phyloP scores from a whole-genome alignment of 1,139 yeast genomes.

The Nematodospora anomalae region DNA sequence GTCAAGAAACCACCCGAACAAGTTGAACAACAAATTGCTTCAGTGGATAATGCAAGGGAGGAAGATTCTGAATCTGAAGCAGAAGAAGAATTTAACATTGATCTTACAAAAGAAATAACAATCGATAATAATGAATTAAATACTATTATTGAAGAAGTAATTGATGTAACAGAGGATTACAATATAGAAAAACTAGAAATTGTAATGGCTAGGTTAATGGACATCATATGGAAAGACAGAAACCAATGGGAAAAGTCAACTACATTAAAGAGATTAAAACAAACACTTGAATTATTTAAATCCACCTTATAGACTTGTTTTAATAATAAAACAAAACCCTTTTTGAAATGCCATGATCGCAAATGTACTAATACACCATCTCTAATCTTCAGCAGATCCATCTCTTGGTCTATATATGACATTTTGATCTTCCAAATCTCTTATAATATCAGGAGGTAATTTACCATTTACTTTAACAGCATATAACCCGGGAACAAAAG shows the following conservation, averaged over 20 bases:
- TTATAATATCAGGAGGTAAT: slow-evolving; percentile 81
- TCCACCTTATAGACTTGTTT: slow-evolving; percentile 8
- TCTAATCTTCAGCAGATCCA: slow-evolving; percentile 86
- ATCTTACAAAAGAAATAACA: slow-evolving; percentile 18
- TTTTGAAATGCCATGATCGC: not conserved
- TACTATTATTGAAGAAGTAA: slow-evolving; percentile 23
- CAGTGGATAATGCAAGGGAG: slow-evolving; percentile 3
- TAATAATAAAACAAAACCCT: slow-evolving; percentile 1
- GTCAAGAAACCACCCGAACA: slow-evolving; percentile 1
- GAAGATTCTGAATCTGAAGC: slow-evolving; percentile 26
- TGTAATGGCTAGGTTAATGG: slow-evolving; percentile 70
- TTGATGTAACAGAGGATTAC: slow-evolving; percentile 45
- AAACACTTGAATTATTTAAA: slow-evolving; percentile 18
- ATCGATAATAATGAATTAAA: slow-evolving; percentile 18
- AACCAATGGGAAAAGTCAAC: slow-evolving; percentile 62
- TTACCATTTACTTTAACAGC: slow-evolving; percentile 94
- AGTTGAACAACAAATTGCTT: slow-evolving; percentile 2
- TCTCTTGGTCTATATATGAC: slow-evolving; percentile 92
- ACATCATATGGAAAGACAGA: slow-evolving; percentile 72
- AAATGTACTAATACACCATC: not conserved
- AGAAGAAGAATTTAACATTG: slow-evolving; percentile 23
- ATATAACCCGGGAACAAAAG: slow-evolving; percentile 85
- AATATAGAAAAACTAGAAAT: slow-evolving; percentile 75
- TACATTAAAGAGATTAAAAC: slow-evolving; percentile 30
- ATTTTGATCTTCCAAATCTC: slow-evolving; percentile 69